Evolutionary conservation across 2,329 filamentous ascomycete genomes (phyloP), one percentile per base, ranked within the genome.

Genomic region (Mycosphaerella arachidis): DNA sequence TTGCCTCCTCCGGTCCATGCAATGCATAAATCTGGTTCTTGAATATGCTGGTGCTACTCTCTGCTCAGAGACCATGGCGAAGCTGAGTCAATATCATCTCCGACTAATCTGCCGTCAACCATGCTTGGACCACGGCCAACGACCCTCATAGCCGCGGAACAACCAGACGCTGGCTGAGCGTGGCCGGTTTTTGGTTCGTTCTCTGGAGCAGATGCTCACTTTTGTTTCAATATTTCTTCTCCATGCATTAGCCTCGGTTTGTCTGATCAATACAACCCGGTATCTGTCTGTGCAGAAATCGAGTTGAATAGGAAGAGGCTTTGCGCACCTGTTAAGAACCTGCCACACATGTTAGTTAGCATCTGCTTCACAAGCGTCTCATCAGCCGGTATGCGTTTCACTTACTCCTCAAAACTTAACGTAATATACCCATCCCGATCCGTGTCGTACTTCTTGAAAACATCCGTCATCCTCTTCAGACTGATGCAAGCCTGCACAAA

Each of bases 391-490:
- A 16, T 0, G 35, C n/a, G 3, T 50, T 2, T 46, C 18, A 57
- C 55, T 62, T 53, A 80, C 80, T 77, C 57, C 35, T 74, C 81
- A 79, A 83, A 83, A 68, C 79, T 82, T 68, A 83, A 67, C 48
- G 81, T 83, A 62, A 83, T 83, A 64, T 92, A 97, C 1, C 94
- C 94, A 76, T 97, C 94, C 46, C 94, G 85, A 75, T 99, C 94
- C 70, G 96, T 90, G 69, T 99, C 94, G 75, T 97, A 99, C 77
- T 92, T 93, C 82, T 99, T 99, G 75, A 99, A 99, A 30, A 96
- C 92, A 75, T 99, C 94, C 61, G 94, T 99, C 93, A 99, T 97
- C 68, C 94, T 85, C 84, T 97, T 97, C 70, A 99, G 81, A 69
- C 87, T 92, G 73, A 99, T 97, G 76, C 94, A 97, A 55, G 91